Evolutionary conservation across 352 stramenopile species (phyloP), one percentile per base, ranked within the genome.

Genomic region (Pelagophyceae sp.): DNA sequence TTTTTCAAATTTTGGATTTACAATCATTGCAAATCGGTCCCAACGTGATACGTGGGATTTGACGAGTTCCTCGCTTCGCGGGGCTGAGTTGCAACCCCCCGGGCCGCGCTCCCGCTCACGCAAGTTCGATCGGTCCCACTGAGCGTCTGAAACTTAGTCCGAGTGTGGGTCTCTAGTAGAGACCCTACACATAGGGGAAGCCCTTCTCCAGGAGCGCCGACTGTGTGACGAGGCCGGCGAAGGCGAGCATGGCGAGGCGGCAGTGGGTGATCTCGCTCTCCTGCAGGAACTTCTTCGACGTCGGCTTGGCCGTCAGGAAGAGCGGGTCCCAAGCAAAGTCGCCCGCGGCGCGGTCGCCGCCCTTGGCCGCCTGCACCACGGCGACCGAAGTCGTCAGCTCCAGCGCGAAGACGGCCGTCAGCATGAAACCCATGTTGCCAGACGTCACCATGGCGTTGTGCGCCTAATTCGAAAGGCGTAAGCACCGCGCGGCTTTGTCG

Each of bases 281-380:
- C 15, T 33, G 33, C 2, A 74, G 23, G 67, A 60, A 74, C 33
- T 74, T 31, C 67, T 51, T 54, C 67, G 5, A 38, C 5, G 2
- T 37, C 11, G 60, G 60, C 17, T 27, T 31, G 2, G 31, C 2
- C 20, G 35, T 58, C 79, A 89, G 88, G 40, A 78, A n/a, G 80
- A 89, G 79, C 72, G 84, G 83, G 33, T 90, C 86, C 79, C 88
- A 82, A 31, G 71, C 76, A 77, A 86, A 91, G 79, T 90, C 83
- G 70, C 85, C 87, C 64, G 87, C 84, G 72, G 86, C 84, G 76
- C 87, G 81, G 75, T 88, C 85, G 65, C 45, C 83, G 78, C 87
- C 87, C 82, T 90, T 90, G 71, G 84, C 84, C 67, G 90, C 87
- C 45, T 91, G 82, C 72, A 90, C 85, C 77, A 91, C 82, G 50